Base-by-base conservation (phyloP, 805 yeast genomes). In the Cyberlindnera sargentensis region DNA sequence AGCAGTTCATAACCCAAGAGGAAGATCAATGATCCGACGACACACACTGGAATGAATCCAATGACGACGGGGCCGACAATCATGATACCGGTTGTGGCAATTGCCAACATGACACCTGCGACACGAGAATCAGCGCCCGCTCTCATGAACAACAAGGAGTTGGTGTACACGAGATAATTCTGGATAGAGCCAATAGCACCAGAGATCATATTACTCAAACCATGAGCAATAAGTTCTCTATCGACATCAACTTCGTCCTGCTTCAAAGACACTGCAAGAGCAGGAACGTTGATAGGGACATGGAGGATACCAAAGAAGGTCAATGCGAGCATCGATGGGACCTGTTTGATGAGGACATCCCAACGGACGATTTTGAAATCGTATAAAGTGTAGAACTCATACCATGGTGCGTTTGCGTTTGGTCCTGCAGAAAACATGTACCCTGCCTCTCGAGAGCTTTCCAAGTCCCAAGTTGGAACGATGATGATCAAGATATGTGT, bases 211-310 rank as follows among this genome's bases (percentile, higher is more conserved):
- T 93, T 93, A 5, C 96, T 86, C 47, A 83, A 74, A 3, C 99
- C 99, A 64, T 93, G 99, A 1, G 97, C 97, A 30, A 91, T 82
- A 45, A 93, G 73, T 64, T 93, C 99, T 46, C 90, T 73, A 62
- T 93, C 95, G 34, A 93, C 95, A 60, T 90, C 95, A 51, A 85
- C 78, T 37, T 72, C 66, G 62, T 85, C 93, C 75, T 85, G 82
- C 3, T 87, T 86, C 1, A 87, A 75, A 5, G 95, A 84, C 15
- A 90, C 93, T 0, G 98, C 97, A 38, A 93, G 71, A 0, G 99
- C 98, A 1, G 99, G 99, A 10, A 93, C 97, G 60, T 93, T 93
- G 47, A 93, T 93, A 4, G 99, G 99, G 8, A 93, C 99, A 56
- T 93, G 99, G 43, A 93, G 67, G 34, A 93, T 84, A 9, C 99